Evolutionary conservation across 371 early-diverging fungal species (phyloP), one percentile per base, ranked within the genome.

Genomic region (Mucor plumbeus): DNA sequence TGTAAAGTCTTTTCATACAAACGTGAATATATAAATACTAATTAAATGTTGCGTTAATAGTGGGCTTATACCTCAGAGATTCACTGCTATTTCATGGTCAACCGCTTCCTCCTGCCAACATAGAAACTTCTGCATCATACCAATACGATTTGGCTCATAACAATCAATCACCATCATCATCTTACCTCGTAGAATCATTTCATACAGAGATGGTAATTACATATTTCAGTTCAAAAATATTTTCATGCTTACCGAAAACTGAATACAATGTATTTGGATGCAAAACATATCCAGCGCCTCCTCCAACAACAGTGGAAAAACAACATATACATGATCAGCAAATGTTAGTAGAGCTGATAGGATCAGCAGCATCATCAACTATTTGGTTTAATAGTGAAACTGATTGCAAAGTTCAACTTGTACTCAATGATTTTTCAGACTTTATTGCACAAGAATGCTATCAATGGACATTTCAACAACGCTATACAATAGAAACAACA

Each of bases 401-500:
- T 10, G 59, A 58, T 2, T 38, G 38, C 61, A 41, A 43, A 31
- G 44, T 71, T 17, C 58, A 61, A 17, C 43, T 54, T 5, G 59
- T 61, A n/a, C 44, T 78, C 39, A 14, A 62, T 8, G 17, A 63
- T 35, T 82, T 82, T 65, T 62, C 73, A 54, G 67, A 59, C 26
- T 84, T 82, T 62, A 85, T 85, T 65, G 75, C 79, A 41, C 64
- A 73, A 47, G 76, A 83, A 40, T 72, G 74, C 66, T 76, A 81
- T 67, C 71, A 72, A 35, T 78, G 79, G 78, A 53, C 76, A 5
- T 43, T 57, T 5, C 56, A 35, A 15, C 78, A 78, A 40, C 40
- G 55, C 10, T 73, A 64, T 38, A 61, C 67, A 11, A 78, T 78
- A 9, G 67, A 78, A 56, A 41, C 69, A 33, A 67, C 69, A 1